Conservation (phyloP, 495 filamentous ascomycete species). For the Trichoderma orchidacearum region DNA sequence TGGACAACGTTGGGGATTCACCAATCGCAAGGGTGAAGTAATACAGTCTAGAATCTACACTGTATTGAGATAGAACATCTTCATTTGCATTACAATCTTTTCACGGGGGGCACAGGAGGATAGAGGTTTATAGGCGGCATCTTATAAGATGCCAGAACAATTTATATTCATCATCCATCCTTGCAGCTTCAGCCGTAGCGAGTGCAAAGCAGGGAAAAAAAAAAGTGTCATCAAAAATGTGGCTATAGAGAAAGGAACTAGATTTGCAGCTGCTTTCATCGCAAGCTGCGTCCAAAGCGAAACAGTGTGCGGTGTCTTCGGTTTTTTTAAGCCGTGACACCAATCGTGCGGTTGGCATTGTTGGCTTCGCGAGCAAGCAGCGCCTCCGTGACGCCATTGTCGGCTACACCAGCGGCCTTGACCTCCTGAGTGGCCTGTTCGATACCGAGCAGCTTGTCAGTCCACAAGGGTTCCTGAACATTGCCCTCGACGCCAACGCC, state of each 20-base stretch:
- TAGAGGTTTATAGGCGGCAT: not conserved
- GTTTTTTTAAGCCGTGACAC: slow-evolving; percentile 4
- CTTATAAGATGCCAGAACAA: not conserved
- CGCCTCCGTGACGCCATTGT: slow-evolving; percentile 16
- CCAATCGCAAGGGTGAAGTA: no score
- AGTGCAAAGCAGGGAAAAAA: not conserved
- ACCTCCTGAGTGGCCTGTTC: slow-evolving; percentile 35
- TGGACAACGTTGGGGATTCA: no score
- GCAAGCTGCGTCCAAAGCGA: not conserved
- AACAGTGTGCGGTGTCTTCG: not conserved
- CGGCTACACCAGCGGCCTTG: slow-evolving; percentile 19
- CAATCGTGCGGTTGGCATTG: not conserved
- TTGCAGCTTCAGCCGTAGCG: not conserved
- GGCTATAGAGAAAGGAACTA: not conserved
- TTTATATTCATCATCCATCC: not conserved
- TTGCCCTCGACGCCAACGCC: slow-evolving; percentile 65
- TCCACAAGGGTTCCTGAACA: slow-evolving; percentile 58
- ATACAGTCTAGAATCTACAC: no score
- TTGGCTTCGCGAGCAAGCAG: slow-evolving; percentile 20
- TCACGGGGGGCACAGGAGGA: not conserved
- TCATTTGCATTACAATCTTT: no score
- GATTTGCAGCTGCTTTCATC: not conserved
- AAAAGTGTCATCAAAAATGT: not conserved
- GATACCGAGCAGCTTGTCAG: slow-evolving; percentile 70
- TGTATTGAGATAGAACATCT: no score